phyloP scores from a whole-genome alignment of 208 protist species.

The Borovskyia barvae region DNA sequence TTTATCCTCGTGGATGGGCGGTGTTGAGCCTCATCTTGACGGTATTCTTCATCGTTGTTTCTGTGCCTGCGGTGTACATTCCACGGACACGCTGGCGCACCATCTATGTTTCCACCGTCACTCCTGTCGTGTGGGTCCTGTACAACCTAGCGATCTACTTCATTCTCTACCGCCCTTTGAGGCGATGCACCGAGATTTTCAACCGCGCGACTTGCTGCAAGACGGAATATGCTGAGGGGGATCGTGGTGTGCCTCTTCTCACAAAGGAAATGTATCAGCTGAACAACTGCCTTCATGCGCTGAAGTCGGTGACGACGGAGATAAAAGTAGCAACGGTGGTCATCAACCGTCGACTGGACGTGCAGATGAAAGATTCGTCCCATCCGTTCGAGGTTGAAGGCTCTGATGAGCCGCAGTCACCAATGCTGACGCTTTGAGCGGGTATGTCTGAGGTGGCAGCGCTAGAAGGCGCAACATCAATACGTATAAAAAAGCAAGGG shows the following conservation, averaged over 20 bases:
- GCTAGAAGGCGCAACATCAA: too few species aligned
- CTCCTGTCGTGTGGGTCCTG: constrained; percentile 38
- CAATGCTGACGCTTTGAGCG: too few species aligned
- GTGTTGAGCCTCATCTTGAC: constrained; percentile 47
- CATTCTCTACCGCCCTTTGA: constrained; percentile 52
- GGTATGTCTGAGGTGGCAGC: too few species aligned
- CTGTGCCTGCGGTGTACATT: constrained; percentile 57
- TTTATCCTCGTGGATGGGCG: constrained; percentile 53
- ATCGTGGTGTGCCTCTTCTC: constrained; percentile 17
- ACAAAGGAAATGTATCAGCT: constrained; percentile 69
- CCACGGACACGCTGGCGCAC: constrained; percentile 17
- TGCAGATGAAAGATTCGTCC: too few species aligned
- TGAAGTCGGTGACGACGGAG: constrained; percentile 27
- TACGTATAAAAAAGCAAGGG: too few species aligned
- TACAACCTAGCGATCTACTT: constrained; percentile 57
- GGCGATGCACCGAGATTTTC: constrained; percentile 34
- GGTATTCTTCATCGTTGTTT: constrained; percentile 45
- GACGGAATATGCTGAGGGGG: constrained; percentile 14
- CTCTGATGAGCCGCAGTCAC: too few species aligned
- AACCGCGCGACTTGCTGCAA: constrained; percentile 23
- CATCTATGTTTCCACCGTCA: constrained; percentile 55
- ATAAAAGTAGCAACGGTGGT: constrained; percentile 15
- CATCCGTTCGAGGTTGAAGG: too few species aligned
- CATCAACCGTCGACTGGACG: constrained; percentile 16
- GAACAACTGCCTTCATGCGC: constrained; percentile 29